These are phyloP conservation scores for Cenchrus americanus DNA, from an alignment of 176 grass and related monocot genomes.

Conservation along the genomic window DNA sequence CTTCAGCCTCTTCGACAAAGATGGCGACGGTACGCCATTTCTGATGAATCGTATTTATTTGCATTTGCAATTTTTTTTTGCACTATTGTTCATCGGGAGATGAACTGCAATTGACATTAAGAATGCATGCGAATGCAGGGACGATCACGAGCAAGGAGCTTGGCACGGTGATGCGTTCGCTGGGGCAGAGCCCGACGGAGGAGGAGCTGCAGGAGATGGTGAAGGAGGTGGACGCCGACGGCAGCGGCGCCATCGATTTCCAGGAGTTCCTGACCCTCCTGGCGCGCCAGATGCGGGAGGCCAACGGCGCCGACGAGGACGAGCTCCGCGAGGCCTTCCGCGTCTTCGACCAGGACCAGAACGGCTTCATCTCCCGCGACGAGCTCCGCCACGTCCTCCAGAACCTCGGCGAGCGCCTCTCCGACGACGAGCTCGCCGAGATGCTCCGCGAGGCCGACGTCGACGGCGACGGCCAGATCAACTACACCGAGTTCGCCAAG, in stretches of 20 bases:
- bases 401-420: conserved; percentile 71
- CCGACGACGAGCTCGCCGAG: conserved; percentile 62
- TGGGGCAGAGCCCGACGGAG: conserved; percentile 58
- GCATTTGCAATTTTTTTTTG: neutral
- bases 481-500: conserved; percentile 83
- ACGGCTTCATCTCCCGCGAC: conserved; percentile 75
- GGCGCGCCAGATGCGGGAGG: conserved; percentile 50
- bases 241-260: conserved; percentile 58
- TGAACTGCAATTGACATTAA: neutral
- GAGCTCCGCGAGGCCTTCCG: conserved; percentile 74
- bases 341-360: conserved; percentile 83
- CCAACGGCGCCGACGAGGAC: conserved; percentile 49
- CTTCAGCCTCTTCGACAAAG: conserved; percentile 67
- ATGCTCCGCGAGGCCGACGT: conserved; percentile 78
- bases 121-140: neutral
- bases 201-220: conserved; percentile 55
- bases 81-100: neutral
- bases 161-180: conserved; percentile 55
- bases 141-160: conserved; percentile 56
- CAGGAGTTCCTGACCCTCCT: conserved; percentile 48
- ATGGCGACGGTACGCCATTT: conserved; percentile 47
- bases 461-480: conserved; percentile 85
- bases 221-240: conserved; percentile 49
- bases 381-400: conserved; percentile 77
- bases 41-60: neutral